A percentile compares a stretch with the other conserved stretches of the same genome.
phyloP scores from a whole-genome alignment of 2,329 filamentous ascomycete species.

The Escovopsis weberi region DNA sequence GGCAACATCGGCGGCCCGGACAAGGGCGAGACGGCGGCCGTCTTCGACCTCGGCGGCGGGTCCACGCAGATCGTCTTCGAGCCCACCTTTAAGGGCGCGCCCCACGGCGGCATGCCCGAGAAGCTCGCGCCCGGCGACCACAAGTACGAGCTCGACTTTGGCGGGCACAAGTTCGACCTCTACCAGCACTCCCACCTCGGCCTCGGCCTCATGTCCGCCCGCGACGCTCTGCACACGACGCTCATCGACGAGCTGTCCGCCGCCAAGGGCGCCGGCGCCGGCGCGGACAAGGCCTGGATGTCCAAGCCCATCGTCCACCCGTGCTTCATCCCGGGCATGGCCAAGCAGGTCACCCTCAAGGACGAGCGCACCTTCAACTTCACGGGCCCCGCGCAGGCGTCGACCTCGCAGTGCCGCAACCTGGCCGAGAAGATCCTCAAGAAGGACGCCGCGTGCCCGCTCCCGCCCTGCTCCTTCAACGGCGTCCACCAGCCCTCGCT shows the following conservation, averaged over 20 bases:
- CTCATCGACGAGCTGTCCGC: conserved; percentile 60
- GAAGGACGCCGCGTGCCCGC: conserved; percentile 68
- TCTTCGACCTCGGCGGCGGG: conserved; percentile 92
- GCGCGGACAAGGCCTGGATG: conserved; percentile 50
- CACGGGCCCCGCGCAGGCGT: conserved; percentile 62
- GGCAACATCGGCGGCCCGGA: conserved; percentile 94
- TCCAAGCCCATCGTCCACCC: conserved; percentile 62
- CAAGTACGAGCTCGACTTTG: conserved; percentile 86
- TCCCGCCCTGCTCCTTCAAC: conserved; percentile 96
- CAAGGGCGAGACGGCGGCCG: conserved; percentile 76
- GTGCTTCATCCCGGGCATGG: conserved; percentile 72
- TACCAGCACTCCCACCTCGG: conserved; percentile 98
- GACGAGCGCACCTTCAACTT: conserved; percentile 59
- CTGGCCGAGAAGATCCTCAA: conserved; percentile 81
- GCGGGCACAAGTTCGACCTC: conserved; percentile 76
- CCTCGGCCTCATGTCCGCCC: conserved; percentile 91
- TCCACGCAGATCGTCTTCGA: conserved; percentile 98
- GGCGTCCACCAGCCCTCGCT: conserved; percentile 89
- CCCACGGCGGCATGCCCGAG: conserved; percentile 67
- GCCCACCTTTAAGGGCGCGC: conserved; percentile 69
- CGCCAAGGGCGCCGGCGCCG: conserved; percentile 12
- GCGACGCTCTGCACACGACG: conserved; percentile 66
- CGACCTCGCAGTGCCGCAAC: conserved; percentile 76
- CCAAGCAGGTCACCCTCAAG: conserved; percentile 56
- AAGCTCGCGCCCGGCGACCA: conserved; percentile 81